Evolutionary conservation across 371 early-diverging fungal species (phyloP), one percentile per base, ranked within the genome.

Genomic region (Saksenaea vasiformis): DNA sequence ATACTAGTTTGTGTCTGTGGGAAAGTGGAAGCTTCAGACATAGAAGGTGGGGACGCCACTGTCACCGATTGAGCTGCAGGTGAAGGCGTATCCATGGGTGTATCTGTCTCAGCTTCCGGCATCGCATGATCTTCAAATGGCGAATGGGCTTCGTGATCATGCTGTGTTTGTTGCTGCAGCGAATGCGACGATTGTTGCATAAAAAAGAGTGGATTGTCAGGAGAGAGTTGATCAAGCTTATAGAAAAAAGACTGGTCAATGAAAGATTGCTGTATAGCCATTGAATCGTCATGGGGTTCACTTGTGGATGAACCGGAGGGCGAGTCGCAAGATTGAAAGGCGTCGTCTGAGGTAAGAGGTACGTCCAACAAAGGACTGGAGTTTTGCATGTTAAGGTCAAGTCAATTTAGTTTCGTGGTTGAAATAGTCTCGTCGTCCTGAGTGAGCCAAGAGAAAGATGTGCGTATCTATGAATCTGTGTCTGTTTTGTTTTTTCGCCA

Each of bases 181-280:
- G 71, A 72, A 36, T 68, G 63, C 15, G 68, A 68, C 17, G 67
- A 65, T 37, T 72, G 66, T 56, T 72, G 76, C 68, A 72, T 74
- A 54, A 71, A 79, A 58, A 65, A 72, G 17, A 72, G 61, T 1
- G 70, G 70, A 54, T 74, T 72, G 26, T 79, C 72, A 31, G 69
- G 66, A 3, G 69, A 43, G 17, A 79, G 53, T 39, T 76, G 77
- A 39, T 73, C 80, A 41, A 79, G 69, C 43, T 72, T 73, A 56
- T 74, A 71, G 24, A 79, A 73, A 39, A 73, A 77, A 0, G 68
- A 67, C 34, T 67, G 72, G 65, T 79, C 72, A 39, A 79, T 71
- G 39, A 73, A 70, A 5, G 71, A 54, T 55, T 72, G 73, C 54
- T 68, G 71, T 24, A 72, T 53, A 38, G 69, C 62, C 57, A 63